Evolutionary conservation across 2,329 filamentous ascomycete species (phyloP), one percentile per base, ranked within the genome.

Genomic region (Saccharata proteae): DNA sequence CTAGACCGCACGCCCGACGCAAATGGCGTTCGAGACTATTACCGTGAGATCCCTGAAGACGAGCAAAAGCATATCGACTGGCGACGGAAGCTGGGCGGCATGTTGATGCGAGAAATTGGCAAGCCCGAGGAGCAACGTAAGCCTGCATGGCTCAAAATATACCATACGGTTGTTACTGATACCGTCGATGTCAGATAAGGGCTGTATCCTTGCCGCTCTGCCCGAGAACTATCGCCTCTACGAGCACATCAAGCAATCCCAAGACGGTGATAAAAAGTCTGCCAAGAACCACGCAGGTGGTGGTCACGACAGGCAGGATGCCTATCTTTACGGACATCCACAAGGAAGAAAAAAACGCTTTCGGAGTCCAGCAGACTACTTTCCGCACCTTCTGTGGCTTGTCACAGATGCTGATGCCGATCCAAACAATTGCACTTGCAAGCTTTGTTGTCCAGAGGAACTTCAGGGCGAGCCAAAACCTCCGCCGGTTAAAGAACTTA

Each of bases 321-420:
- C 67, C 18, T 74, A 74, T 40, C 57, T 75, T 5, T 74, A 74
- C 45, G 71, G 71, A 13, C 69, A 74, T 43, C 70, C 69, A 3
- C 52, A 60, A 26, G 70, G 69, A 11, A 58, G 64, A 12, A 66
- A 62, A 47, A 73, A 72, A 50, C 60, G 69, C 29, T 75, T 65
- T 45, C 52, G 70, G 33, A 74, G 68, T 43, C 69, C 70, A 0
- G 61, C 61, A 30, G 70, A 74, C 39, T 74, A 74, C 54, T 71
- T 72, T 38, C 68, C 67, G 3, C 71, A 75, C 45, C 50, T 74
- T 3, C 47, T 72, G 2, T 72, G 70, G 67, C 61, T 75, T 2
- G 55, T 53, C 27, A 65, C 62, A 13, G 70, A 74, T 40, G 58
- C 63, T 37, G 57, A 53, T 20, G 64, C 61, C 25, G 66, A 74